phyloP scores from a whole-genome alignment of 495 filamentous ascomycete genomes.

The Elasticomyces elasticus region DNA sequence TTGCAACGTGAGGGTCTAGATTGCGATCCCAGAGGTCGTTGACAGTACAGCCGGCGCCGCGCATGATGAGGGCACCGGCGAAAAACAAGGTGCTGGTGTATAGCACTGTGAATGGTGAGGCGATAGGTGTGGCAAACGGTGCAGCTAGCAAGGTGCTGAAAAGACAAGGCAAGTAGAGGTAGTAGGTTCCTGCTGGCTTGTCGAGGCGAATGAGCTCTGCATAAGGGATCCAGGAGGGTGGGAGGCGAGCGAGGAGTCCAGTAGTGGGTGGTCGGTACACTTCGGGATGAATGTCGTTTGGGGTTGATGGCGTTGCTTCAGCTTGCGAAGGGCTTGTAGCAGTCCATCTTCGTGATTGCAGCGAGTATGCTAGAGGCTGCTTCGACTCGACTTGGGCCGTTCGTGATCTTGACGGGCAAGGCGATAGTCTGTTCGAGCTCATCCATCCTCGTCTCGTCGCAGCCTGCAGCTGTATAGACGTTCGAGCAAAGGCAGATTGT shows the following conservation, averaged over 20 bases:
- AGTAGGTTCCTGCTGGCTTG: constrained; percentile 90
- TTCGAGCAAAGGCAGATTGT: constrained; percentile 1
- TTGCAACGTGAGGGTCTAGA: constrained; percentile 79
- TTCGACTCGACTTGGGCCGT: neutral
- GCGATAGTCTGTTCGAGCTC: neutral
- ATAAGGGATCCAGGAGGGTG: constrained; percentile 71
- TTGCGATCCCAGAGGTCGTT: constrained; percentile 97
- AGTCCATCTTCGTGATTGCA: neutral
- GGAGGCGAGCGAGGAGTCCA: constrained; percentile 69
- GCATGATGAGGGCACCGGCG: constrained; percentile 84
- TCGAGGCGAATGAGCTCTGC: constrained; percentile 89
- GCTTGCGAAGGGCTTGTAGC: neutral
- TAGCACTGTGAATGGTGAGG: constrained; percentile 47
- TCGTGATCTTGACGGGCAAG: neutral
- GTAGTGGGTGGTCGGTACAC: constrained; percentile 60
- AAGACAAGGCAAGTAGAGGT: constrained; percentile 89
- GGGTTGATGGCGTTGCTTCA: neutral
- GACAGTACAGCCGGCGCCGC: constrained; percentile 93
- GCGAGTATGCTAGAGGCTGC: neutral
- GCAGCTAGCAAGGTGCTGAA: constrained; percentile 71
- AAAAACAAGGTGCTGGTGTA: constrained; percentile 70
- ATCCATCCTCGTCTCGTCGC: neutral
- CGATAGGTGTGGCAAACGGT: constrained; percentile 49
- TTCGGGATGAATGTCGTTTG: neutral
- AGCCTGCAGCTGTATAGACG: neutral